phyloP scores from a whole-genome alignment of 192 early-diverging fungal species.

The Backusella australiensis region DNA sequence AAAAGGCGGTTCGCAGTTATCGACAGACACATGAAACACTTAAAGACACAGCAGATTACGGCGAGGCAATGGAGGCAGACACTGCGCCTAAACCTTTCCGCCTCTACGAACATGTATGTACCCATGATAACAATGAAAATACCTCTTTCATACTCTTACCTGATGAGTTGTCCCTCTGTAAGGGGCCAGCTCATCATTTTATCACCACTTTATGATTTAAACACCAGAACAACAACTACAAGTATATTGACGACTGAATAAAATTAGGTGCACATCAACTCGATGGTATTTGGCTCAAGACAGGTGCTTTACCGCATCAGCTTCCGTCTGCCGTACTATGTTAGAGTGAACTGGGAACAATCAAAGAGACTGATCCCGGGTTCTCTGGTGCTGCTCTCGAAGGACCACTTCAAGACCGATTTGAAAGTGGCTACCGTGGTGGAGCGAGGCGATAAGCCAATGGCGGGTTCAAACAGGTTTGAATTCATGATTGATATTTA shows the following conservation, averaged over 20 bases:
- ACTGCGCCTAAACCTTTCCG: constrained; percentile 6
- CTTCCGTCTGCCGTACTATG: constrained; percentile 41
- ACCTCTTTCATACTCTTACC: too few species aligned
- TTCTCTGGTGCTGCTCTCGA: constrained; percentile 50
- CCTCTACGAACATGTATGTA: constrained; percentile 33
- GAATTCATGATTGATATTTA: constrained; percentile 32
- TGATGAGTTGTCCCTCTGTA: too few species aligned
- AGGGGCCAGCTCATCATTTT: too few species aligned
- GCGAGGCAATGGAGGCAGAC: background rate
- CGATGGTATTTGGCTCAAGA: constrained; percentile 40
- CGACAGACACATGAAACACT: background rate
- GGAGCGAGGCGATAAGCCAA: constrained; percentile 43
- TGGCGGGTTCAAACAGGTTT: constrained; percentile 36
- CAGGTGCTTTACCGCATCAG: constrained; percentile 46
- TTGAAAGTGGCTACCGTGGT: constrained; percentile 48
- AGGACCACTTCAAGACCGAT: constrained; percentile 44
- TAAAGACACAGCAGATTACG: background rate
- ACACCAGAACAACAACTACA: too few species aligned
- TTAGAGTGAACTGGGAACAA: constrained; percentile 45
- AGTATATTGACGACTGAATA: background rate
- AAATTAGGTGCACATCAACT: constrained; percentile 42
- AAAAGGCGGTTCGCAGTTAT: constrained; percentile 39
- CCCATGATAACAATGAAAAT: background rate
- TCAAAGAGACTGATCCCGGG: constrained; percentile 55
- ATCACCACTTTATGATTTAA: too few species aligned